Evolutionary conservation across 768 basidiomycete genomes (phyloP).

Genomic region (Megacollybia marginata): DNA sequence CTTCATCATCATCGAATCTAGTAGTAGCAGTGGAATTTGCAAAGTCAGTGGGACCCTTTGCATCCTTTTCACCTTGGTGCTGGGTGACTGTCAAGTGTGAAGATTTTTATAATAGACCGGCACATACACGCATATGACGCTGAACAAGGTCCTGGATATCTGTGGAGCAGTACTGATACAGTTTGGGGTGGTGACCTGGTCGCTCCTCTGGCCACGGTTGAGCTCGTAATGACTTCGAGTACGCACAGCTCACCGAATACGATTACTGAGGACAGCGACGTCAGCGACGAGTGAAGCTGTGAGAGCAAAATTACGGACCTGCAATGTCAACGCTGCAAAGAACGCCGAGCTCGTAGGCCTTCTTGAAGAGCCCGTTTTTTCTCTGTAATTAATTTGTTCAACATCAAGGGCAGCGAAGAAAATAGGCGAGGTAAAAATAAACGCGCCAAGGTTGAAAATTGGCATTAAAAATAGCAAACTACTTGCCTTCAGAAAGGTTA

Average conservation of each 20-base stretch:
- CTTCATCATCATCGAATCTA: slow-evolving; percentile 1
- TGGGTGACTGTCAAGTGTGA: background rate
- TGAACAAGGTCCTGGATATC: slow-evolving; percentile 5
- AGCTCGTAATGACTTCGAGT: background rate
- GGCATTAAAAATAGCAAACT: slow-evolving; percentile 1
- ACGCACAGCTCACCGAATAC: background rate
- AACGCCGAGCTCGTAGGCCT: slow-evolving; percentile 73
- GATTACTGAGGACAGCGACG: background rate
- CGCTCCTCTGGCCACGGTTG: slow-evolving; percentile 3
- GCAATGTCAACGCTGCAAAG: slow-evolving; percentile 71
- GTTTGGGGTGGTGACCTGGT: slow-evolving; percentile 3
- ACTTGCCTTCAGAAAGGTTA: slow-evolving; percentile 68
- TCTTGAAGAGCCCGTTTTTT: slow-evolving; percentile 74
- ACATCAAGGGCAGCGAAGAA: slow-evolving; percentile 1
- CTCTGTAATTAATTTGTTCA: slow-evolving; percentile 29
- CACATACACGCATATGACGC: slow-evolving; percentile 1
- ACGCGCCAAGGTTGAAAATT: slow-evolving; percentile 7
- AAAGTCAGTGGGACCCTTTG: slow-evolving; percentile 2
- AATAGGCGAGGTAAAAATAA: background rate
- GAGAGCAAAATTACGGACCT: slow-evolving; percentile 30
- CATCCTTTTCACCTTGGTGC: slow-evolving; percentile 4
- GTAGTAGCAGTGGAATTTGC: background rate
- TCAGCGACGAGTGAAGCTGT: background rate
- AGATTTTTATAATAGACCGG: background rate
- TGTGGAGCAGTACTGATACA: slow-evolving; percentile 3